Base-by-base conservation (phyloP, 2,329 filamentous ascomycete genomes). In the Fusarium sambucinum region DNA sequence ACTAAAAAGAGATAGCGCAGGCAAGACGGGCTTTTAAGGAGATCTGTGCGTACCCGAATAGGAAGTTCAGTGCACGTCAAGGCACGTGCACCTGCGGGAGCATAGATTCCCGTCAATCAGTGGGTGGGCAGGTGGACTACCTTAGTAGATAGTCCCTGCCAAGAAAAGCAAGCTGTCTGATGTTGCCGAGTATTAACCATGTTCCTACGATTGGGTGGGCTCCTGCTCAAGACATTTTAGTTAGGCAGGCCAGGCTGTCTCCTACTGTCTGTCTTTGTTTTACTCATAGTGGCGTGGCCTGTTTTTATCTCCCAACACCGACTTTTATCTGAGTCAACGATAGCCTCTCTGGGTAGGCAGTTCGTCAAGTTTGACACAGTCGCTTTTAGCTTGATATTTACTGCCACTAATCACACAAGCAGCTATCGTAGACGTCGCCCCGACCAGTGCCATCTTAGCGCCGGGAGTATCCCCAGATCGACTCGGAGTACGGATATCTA, bases 41-140 rank as follows among this genome's bases (percentile, higher is more conserved):
- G 51, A 61, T 57, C 66, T 66, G 53, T 67, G 61, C 66, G 48
- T 51, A 38, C 59, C 66, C 27, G 37, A 57, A 66, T 59, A 51
- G 44, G 54, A 65, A 62, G 69, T 59, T 67, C 23, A 54, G 71
- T 48, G 48, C 59, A 58, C 51, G 25, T 42, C 42, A 59, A 47
- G 71, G 71, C 59, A 71, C 69, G 69, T 73, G 71, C 71, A 53
- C 45, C 19, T 54, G 55, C 63, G 64, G 60, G 69, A 69, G 38
- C 46, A 37, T 54, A 68, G 71, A 72, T 73, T 72, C 60, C 71
- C 71, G 66, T 60, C 62, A 48, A 35, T 52, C 58, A 55, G 30
- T 55, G 33, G 56, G 32, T 33, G 41, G 35, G n/a, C 35, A 38
- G 46, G 30, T n/a, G n/a, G n/a, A n/a, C n/a, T n/a, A n/a, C n/a